phyloP scores from a whole-genome alignment of 2,329 filamentous ascomycete genomes.

The Fusarium sarcochroum region DNA sequence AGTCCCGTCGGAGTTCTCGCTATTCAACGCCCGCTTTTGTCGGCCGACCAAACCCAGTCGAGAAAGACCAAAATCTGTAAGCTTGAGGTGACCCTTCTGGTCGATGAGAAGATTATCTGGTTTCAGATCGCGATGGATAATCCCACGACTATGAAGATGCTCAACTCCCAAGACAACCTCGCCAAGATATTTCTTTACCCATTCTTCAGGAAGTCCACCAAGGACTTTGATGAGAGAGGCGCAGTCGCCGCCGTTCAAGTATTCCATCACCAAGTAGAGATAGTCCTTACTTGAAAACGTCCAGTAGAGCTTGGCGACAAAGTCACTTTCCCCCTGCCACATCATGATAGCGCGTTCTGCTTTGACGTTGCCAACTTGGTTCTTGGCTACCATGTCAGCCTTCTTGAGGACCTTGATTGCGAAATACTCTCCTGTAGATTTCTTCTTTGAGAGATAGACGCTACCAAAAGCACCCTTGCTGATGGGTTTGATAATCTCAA shows the following conservation, averaged over 20 bases:
- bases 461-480: conserved; percentile 99
- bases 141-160: conserved; percentile 92
- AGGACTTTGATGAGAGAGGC: conserved; percentile 96
- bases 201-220: conserved; percentile 92
- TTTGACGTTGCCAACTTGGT: conserved; percentile 99
- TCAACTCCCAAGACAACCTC: conserved; percentile 98
- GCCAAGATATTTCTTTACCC: conserved; percentile 97
- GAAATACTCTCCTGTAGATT: conserved; percentile 97
- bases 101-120: conserved; percentile 98
- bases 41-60: conserved; percentile 97
- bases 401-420: conserved; percentile 99
- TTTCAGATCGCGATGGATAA: conserved; percentile 97
- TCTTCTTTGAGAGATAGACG: conserved; percentile 98
- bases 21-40: conserved; percentile 92
- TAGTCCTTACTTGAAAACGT: conserved; percentile 99
- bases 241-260: conserved; percentile 96
- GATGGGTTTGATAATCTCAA: conserved; percentile 99
- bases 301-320: conserved; percentile 99
- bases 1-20: conserved; percentile 81
- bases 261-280: conserved; percentile 98
- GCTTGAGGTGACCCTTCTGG: conserved; percentile 93
- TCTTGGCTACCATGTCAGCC: conserved; percentile 99
- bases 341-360: conserved; percentile 99
- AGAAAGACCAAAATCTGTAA: conserved; percentile 97
- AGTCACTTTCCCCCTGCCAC: conserved; percentile 99